Percentiles rank a stretch among this genome's conserved stretches.
Conservation (phyloP, 2,329 filamentous ascomycete genomes). For the Aulographum hederae region DNA sequence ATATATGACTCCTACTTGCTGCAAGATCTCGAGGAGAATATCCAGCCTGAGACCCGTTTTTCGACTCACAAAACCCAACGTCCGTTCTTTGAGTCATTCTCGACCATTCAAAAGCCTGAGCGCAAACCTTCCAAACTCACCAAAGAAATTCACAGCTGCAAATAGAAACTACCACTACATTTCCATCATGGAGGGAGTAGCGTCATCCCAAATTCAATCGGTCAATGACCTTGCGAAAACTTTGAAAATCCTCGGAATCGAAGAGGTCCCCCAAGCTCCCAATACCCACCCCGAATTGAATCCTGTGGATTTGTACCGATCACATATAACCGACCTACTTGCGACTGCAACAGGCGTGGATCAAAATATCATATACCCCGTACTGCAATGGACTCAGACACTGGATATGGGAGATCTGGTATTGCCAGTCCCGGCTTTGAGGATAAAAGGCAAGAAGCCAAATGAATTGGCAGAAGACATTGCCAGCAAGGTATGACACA, state of each 20-base stretch:
- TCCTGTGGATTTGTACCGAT: conserved; percentile 62
- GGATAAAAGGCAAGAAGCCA: conserved; percentile 48
- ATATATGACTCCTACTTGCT: too few relatives aligned
- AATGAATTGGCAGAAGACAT: conserved; percentile 37
- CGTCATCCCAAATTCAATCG: too few relatives aligned
- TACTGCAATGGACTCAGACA: conserved; percentile 59
- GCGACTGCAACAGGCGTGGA: conserved; percentile 47
- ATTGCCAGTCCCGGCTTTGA: conserved; percentile 60
- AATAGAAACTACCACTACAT: too few relatives aligned
- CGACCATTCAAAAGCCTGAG: too few relatives aligned
- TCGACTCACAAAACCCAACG: too few relatives aligned
- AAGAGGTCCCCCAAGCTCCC: conserved; percentile 18
- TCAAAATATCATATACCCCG: conserved; percentile 50
- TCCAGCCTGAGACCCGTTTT: too few relatives aligned
- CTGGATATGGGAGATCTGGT: conserved; percentile 72
- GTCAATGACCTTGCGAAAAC: conserved; percentile 19
- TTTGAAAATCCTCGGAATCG: conserved; percentile 18
- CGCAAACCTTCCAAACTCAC: too few relatives aligned
- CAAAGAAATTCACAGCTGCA: too few relatives aligned
- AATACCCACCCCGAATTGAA: conserved; percentile 46
- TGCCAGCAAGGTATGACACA: conserved; percentile 22
- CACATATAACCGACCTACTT: conserved; percentile 54
- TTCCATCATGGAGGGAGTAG: too few relatives aligned
- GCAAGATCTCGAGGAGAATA: too few relatives aligned
- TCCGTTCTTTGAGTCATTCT: too few relatives aligned